phyloP scores from a whole-genome alignment of 2,329 filamentous ascomycete genomes.

The Cryphonectria japonica region DNA sequence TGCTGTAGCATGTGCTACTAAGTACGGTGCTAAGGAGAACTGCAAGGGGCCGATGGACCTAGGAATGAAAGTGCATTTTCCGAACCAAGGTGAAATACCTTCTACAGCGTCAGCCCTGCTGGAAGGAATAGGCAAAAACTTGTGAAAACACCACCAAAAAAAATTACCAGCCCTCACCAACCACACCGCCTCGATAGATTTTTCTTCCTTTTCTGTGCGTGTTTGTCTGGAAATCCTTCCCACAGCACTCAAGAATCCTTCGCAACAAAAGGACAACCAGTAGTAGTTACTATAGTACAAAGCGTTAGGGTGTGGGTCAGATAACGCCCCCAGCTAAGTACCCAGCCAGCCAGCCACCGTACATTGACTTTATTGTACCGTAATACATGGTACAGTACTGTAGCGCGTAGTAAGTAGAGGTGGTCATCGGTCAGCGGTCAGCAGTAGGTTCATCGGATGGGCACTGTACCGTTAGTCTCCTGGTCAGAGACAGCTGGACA shows the following conservation, averaged over 20 bases:
- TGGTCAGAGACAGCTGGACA: too few species aligned
- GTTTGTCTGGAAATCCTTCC: background rate
- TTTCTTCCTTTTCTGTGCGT: too few species aligned
- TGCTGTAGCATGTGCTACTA: background rate
- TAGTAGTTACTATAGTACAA: background rate
- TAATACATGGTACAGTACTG: background rate
- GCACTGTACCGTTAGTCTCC: background rate
- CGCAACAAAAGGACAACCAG: background rate
- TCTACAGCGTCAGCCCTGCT: background rate
- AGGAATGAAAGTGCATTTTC: background rate
- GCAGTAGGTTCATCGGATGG: too few species aligned
- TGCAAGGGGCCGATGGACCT: background rate
- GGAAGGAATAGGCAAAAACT: background rate
- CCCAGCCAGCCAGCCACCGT: background rate
- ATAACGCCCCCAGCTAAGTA: too few species aligned
- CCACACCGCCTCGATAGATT: background rate
- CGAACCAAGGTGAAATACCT: background rate
- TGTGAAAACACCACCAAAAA: background rate
- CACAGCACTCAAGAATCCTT: background rate
- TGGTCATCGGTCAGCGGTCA: too few species aligned
- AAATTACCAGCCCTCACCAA: background rate
- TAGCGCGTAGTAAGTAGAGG: too few species aligned
- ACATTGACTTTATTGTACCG: background rate
- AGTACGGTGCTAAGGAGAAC: background rate
- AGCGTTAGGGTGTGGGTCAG: too few species aligned